Evolutionary conservation across 768 basidiomycete species (phyloP), one percentile per base, ranked within the genome.

Genomic region (Leccinum obscurum): DNA sequence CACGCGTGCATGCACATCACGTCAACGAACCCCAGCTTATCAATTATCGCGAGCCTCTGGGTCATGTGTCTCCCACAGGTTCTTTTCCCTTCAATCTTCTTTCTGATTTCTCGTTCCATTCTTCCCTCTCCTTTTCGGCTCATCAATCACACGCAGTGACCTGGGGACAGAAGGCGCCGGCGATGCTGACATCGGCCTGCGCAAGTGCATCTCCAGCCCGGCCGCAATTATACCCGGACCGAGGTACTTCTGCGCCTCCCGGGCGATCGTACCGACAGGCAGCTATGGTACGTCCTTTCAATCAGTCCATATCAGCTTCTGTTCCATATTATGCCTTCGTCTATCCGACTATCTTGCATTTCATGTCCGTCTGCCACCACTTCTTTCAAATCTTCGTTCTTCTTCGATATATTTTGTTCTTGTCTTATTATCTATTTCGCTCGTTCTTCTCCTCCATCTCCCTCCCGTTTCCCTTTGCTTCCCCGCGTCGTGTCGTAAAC

Each of bases 151-250:
- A 44, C 34, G 66, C 9, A 86, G 85, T 34, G 86, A 88, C 65
- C 75, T 88, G 6, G 86, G 87, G n/a, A 87, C 86, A 1, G 86
- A 88, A 68, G 86, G 85, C 2, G 85, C 85, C 1, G 80, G 74
- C 26, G 86, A 87, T 65, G 84, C 85, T 17, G 86, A 88, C 64
- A 72, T 87, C 13, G 76, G 79, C 0, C 73, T 88, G 39, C 77
- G 85, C 20, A 83, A 83, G 62, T 85, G 85, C 66, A 66, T 88
- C 17, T 77, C 83, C 17, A 75, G 74, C 6, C 72, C 75, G 2
- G 69, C 74, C 30, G 22, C 82, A 1, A 65, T 87, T 51, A 82
- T 84, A 17, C 78, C 82, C n/a, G 85, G 85, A 0, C 87, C 87
- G 24, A 73, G 85, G 59, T 86, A 87, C 69, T 88, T 86, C 67